Base-by-base conservation (phyloP, 768 basidiomycete species). In the Chiua virens region DNA sequence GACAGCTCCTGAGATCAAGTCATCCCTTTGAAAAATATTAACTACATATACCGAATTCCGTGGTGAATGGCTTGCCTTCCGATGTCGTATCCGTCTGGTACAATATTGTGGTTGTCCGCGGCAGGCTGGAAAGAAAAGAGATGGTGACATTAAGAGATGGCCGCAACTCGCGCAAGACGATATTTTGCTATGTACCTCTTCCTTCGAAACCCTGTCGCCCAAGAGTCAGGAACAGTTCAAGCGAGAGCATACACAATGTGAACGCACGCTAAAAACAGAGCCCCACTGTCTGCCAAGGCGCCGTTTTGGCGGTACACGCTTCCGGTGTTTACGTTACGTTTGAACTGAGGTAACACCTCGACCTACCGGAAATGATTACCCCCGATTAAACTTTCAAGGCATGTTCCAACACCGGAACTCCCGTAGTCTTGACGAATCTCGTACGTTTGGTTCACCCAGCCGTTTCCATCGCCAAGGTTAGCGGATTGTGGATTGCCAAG, bases 261-360 rank as follows among this genome's bases (percentile, higher is more conserved):
- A 7, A 65, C 78, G 53, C 59, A 81, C 79, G 79, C 80, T 18
- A 83, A 71, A 68, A 87, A 87, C 20, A 86, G 67, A 2, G 77
- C 74, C 1, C 73, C 71, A 25, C 67, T 77, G 45, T 73, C 43
- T 3, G 85, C 83, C 18, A 25, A 23, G 1, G 77, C 59, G 0
- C 84, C 84, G 54, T 85, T 81, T 65, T 87, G 84, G 25, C 75
- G 75, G 62, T 63, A 85, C 14, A 81, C 72, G 11, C 82, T 59
- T 39, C 4, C 25, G 5, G 22, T 15, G 20, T 54, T 36, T 41
- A 6, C 9, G 17, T 13, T 4, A 40, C 5, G 22, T 34, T 15
- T 8, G 17, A 35, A 25, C n/a, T 17, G 27, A 25, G 36, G 25
- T 1, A 3, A n/a, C 4, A 35, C 20, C 11, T 37, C 23, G 27